Percentiles rank a stretch among this genome's conserved stretches.
These are phyloP conservation scores for Hyphopichia wangnamkhiaoensis DNA, from an alignment of 1,139 yeast species.

Conservation along the genomic window DNA sequence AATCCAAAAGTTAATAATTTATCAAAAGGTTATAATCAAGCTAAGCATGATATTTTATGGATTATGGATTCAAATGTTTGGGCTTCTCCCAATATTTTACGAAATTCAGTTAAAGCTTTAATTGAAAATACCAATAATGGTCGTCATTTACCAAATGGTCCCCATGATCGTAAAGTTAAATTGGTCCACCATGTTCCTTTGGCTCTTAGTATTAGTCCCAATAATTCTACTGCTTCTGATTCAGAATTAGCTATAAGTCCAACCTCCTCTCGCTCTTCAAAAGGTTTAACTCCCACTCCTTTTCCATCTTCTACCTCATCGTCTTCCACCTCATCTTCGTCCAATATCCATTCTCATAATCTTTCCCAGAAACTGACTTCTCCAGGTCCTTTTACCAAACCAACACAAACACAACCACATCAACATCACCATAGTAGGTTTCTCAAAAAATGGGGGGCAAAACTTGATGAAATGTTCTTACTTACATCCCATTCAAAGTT, in stretches of 20 bases:
- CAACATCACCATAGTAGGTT: constrained; percentile 11
- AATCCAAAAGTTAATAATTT: constrained; percentile 88
- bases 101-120: constrained; percentile 64
- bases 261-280: constrained; percentile 5
- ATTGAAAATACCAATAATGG: constrained; percentile 52
- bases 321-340: not conserved
- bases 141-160: constrained; percentile 19
- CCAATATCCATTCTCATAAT: too few relatives aligned
- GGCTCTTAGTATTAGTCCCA: constrained; percentile 44
- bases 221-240: constrained; percentile 12
- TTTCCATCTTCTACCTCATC: constrained; percentile 3
- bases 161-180: constrained; percentile 46
- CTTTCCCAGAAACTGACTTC: too few relatives aligned
- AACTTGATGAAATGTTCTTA: constrained; percentile 82
- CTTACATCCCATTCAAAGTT: constrained; percentile 84
- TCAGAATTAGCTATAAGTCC: constrained; percentile 23
- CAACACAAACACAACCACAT: not conserved
- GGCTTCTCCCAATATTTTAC: constrained; percentile 66
- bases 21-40: constrained; percentile 70
- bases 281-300: not conserved
- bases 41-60: constrained; percentile 79
- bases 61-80: constrained; percentile 87
- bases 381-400: constrained; percentile 4
- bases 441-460: constrained; percentile 55
- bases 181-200: constrained; percentile 82